A percentile compares a stretch with the other conserved stretches of the same genome.
Conservation (phyloP, 768 basidiomycete species). For the Tephrocybe sp. region DNA sequence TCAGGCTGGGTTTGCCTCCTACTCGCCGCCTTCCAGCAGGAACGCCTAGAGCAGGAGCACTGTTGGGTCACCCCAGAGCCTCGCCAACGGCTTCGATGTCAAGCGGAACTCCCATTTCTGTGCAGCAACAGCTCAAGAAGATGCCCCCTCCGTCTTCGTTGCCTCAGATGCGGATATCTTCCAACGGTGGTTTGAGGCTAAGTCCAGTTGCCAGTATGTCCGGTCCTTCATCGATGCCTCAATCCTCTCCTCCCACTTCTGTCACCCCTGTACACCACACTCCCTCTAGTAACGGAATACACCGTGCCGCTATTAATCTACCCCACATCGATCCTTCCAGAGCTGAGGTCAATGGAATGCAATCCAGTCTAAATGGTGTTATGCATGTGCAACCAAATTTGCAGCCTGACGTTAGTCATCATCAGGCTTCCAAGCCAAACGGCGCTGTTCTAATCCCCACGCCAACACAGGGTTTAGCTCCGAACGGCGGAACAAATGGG, state of each 20-base stretch:
- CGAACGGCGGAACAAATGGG: slow-evolving; percentile 11
- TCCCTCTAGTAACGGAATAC: slow-evolving; percentile 37
- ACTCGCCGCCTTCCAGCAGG: slow-evolving; percentile 27
- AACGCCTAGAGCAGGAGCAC: slow-evolving; percentile 15
- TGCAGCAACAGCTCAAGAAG: slow-evolving; percentile 49
- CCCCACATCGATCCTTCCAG: slow-evolving; percentile 45
- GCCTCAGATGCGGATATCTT: slow-evolving; percentile 57
- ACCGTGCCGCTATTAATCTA: slow-evolving; percentile 42
- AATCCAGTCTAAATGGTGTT: slow-evolving; percentile 31
- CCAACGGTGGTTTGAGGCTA: slow-evolving; percentile 55
- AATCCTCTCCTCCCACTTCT: slow-evolving; percentile 27
- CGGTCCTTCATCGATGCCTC: slow-evolving; percentile 15
- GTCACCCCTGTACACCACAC: slow-evolving; percentile 30
- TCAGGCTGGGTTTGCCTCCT: slow-evolving; percentile 37
- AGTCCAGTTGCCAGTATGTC: slow-evolving; percentile 31
- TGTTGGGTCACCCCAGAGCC: slow-evolving; percentile 5
- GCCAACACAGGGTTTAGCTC: not conserved
- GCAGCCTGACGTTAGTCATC: slow-evolving; percentile 14
- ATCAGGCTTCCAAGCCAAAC: slow-evolving; percentile 22
- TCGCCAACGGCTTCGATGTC: not conserved
- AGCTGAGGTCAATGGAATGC: slow-evolving; percentile 26
- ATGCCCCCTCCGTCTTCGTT: slow-evolving; percentile 53
- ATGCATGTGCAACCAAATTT: slow-evolving; percentile 29
- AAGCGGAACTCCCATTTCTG: slow-evolving; percentile 5
- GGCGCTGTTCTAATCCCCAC: slow-evolving; percentile 2